phyloP scores from a whole-genome alignment of 768 basidiomycete genomes.

The Coprinopsis sp. region DNA sequence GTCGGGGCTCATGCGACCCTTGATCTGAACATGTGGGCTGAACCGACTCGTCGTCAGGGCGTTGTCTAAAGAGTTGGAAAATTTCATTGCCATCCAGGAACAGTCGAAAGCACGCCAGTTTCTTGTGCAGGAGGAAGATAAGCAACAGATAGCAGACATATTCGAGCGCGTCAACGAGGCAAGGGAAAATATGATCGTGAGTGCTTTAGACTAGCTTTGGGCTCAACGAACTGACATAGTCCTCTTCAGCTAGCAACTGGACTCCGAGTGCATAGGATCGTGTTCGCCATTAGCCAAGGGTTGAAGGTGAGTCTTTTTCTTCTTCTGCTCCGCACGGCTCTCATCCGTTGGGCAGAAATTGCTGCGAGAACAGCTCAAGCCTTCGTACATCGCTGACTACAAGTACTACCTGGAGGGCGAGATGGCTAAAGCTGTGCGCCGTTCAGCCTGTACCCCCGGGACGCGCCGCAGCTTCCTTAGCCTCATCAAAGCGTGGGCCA shows the following conservation, averaged over 20 bases:
- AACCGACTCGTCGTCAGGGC: slow-evolving; percentile 7
- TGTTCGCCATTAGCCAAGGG: slow-evolving; percentile 7
- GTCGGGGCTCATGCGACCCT: neutral
- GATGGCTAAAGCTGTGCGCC: slow-evolving; percentile 8
- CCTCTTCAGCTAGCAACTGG: slow-evolving; percentile 11
- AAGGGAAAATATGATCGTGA: slow-evolving; percentile 13
- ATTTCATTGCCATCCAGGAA: slow-evolving; percentile 7
- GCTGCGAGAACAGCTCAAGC: slow-evolving; percentile 9
- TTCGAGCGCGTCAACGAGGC: slow-evolving; percentile 15
- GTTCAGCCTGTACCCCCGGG: slow-evolving; percentile 19
- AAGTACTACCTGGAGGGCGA: slow-evolving; percentile 9
- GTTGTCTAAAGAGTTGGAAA: slow-evolving; percentile 6
- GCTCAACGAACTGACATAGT: neutral
- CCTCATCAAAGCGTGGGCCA: too few species aligned
- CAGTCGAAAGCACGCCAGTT: too few species aligned
- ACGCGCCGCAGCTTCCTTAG: slow-evolving; percentile 21
- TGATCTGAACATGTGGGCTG: neutral
- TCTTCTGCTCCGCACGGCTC: neutral
- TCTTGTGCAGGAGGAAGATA: slow-evolving; percentile 13
- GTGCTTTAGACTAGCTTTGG: neutral
- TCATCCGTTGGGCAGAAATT: slow-evolving; percentile 3
- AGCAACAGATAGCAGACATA: slow-evolving; percentile 11
- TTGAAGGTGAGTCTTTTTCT: neutral
- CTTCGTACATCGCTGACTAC: slow-evolving; percentile 13
- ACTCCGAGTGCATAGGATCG: slow-evolving; percentile 8